Base-by-base conservation (phyloP, 2,329 filamentous ascomycete species). In the Cadophora gregata region DNA sequence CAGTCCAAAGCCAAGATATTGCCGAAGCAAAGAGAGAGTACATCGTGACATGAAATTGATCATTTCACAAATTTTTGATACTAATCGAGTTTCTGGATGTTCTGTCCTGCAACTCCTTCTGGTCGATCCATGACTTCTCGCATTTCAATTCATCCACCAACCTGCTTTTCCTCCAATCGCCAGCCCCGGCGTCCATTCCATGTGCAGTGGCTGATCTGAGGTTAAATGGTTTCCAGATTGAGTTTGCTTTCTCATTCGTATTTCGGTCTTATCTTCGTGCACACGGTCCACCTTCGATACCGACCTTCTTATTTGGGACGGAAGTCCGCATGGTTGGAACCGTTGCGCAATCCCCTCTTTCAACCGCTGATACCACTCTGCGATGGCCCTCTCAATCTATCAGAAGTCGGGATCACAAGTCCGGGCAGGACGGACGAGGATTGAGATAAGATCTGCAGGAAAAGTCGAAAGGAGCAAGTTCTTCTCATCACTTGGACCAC, bases 251-350 rank as follows among this genome's bases (percentile, higher is more conserved):
- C 47, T 51, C 12, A 29, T 51, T 51, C 25, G 31, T 51, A 51
- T 51, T 25, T 51, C 48, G 48, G 48, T 31, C 48, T 51, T 51
- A 51, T 51, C 48, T 29, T 29, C 16, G 31, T 51, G 48, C 48
- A 51, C 48, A 27, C 48, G 24, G 10, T 51, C 48, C 48, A 51
- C 25, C 48, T 19, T 5, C 25, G n/a, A 29, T 25, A 29, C 6
- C 25, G 25, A 51, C 48, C 48, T 51, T 51, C 48, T 51, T 31
- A 29, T 29, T 51, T 2, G 12, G 48, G 48, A 51, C 14, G 25
- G 5, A 16, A 1, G 25, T 51, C 48, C 48, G 48, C 48, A 51
- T 19, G 12, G 25, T n/a, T 31, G 48, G 25, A 51, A 29, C 48
- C 31, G 3, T 51, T 19, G 19, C 42, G 25, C 25, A 7, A 10